phyloP scores from a whole-genome alignment of 2,329 filamentous ascomycete species.

The Colletotrichum sp. region DNA sequence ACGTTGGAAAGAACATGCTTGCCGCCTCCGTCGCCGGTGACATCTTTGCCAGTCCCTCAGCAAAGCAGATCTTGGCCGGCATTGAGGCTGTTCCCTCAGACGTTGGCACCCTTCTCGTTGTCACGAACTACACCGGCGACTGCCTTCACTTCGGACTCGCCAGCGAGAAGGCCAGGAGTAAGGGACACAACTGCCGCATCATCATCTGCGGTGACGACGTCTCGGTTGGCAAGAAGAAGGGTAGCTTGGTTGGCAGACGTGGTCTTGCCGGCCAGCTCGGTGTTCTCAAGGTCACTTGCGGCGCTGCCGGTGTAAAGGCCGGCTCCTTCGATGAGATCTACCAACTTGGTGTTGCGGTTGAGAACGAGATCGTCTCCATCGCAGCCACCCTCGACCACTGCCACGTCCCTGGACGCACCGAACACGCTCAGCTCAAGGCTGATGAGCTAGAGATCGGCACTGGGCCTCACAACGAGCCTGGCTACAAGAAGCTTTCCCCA shows the following conservation, averaged over 20 bases:
- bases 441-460: conserved; percentile 68
- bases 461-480: conserved; percentile 71
- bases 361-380: conserved; percentile 59
- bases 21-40: conserved; percentile 65
- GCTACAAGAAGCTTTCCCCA: conserved; percentile 60
- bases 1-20: conserved; percentile 67
- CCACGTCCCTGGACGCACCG: conserved; percentile 58
- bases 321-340: conserved; percentile 55
- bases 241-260: conserved; percentile 63
- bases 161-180: conserved; percentile 60
- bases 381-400: conserved; percentile 65
- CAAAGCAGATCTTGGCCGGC: conserved; percentile 65
- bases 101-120: conserved; percentile 62
- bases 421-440: conserved; percentile 50
- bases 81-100: conserved; percentile 60
- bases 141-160: conserved; percentile 67
- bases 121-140: conserved; percentile 71
- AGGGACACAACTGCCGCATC: conserved; percentile 58
- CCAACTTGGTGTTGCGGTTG: conserved; percentile 53
- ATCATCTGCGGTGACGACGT: conserved; percentile 71
- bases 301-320: conserved; percentile 47
- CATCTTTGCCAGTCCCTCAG: conserved; percentile 68
- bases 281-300: conserved; percentile 63
- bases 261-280: conserved; percentile 66
- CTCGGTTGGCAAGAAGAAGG: conserved; percentile 59